phyloP scores from a whole-genome alignment of 1,139 yeast genomes.

The Scheffersomyces lignicola region DNA sequence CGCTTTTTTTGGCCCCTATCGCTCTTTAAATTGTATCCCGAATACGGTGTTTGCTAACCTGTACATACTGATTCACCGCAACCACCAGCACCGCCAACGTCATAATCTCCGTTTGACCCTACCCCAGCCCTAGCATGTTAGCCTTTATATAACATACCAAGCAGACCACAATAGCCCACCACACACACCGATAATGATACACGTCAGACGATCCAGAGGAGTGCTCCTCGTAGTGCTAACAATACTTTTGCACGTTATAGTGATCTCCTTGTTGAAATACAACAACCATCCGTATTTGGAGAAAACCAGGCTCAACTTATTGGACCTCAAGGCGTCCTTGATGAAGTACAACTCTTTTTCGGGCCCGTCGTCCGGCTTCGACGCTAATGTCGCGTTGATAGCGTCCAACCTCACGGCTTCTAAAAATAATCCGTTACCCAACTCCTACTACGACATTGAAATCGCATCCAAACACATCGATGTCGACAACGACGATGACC shows the following conservation, averaged over 20 bases:
- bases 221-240: constrained; percentile 15
- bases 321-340: constrained; percentile 7
- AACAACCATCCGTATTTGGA: constrained; percentile 5
- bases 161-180: too few relatives aligned
- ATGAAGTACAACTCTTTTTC: constrained; percentile 9
- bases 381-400: constrained; percentile 1
- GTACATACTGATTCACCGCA: too few relatives aligned
- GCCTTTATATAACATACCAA: too few relatives aligned
- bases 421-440: background rate
- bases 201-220: constrained; percentile 20
- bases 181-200: background rate
- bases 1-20: too few relatives aligned
- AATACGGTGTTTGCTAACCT: too few relatives aligned
- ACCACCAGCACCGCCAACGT: too few relatives aligned
- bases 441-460: constrained; percentile 1
- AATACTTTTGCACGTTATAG: constrained; percentile 18
- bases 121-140: too few relatives aligned
- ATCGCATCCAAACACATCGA: constrained; percentile 1
- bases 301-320: constrained; percentile 5
- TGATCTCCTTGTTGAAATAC: constrained; percentile 13
- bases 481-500: constrained; percentile 1
- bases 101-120: too few relatives aligned
- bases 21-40: too few relatives aligned
- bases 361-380: constrained; percentile 6
- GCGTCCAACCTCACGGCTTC: background rate